Evolutionary conservation across 1,139 yeast species (phyloP).

Genomic region (Meyerozyma athensensis): DNA sequence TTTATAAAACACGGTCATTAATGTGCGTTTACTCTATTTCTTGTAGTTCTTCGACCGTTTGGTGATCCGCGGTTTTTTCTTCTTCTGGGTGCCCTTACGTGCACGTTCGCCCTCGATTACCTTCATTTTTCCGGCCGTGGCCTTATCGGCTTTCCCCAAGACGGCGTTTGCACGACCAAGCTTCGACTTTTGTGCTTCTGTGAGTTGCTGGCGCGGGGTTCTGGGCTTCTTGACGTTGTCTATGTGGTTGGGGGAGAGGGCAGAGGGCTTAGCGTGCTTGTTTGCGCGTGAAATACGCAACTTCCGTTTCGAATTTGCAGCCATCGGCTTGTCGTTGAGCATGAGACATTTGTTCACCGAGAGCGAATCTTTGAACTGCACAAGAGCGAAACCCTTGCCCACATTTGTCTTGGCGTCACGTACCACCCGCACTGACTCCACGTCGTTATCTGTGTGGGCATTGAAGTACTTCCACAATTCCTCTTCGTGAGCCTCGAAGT

Average conservation of each 20-base stretch:
- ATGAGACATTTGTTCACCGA: slow-evolving; percentile 80
- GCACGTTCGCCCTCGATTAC: slow-evolving; percentile 80
- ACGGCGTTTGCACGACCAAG: slow-evolving; percentile 74
- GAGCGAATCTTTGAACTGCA: slow-evolving; percentile 80
- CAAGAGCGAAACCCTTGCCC: slow-evolving; percentile 97
- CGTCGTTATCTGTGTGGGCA: slow-evolving; percentile 53
- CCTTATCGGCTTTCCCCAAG: slow-evolving; percentile 76
- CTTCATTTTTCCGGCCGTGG: slow-evolving; percentile 49
- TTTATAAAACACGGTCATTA: too few relatives aligned
- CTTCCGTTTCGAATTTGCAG: slow-evolving; percentile 45
- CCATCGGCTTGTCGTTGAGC: slow-evolving; percentile 66
- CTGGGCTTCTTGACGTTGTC: slow-evolving; percentile 30
- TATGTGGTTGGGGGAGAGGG: slow-evolving; percentile 42
- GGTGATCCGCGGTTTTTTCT: slow-evolving; percentile 64
- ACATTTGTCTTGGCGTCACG: slow-evolving; percentile 91
- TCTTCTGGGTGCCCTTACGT: slow-evolving; percentile 58
- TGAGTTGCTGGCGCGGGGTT: slow-evolving; percentile 27
- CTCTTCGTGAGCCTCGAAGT: slow-evolving; percentile 91
- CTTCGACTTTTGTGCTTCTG: slow-evolving; percentile 66
- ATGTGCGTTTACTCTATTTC: slow-evolving; percentile 13
- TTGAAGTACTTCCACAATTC: slow-evolving; percentile 80
- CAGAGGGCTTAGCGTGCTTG: slow-evolving; percentile 45
- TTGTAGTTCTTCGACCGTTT: slow-evolving; percentile 61
- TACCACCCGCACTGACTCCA: slow-evolving; percentile 84
- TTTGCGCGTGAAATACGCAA: slow-evolving; percentile 80